Base-by-base conservation (phyloP, 192 early-diverging fungal species). In the Dissophora ornata region DNA sequence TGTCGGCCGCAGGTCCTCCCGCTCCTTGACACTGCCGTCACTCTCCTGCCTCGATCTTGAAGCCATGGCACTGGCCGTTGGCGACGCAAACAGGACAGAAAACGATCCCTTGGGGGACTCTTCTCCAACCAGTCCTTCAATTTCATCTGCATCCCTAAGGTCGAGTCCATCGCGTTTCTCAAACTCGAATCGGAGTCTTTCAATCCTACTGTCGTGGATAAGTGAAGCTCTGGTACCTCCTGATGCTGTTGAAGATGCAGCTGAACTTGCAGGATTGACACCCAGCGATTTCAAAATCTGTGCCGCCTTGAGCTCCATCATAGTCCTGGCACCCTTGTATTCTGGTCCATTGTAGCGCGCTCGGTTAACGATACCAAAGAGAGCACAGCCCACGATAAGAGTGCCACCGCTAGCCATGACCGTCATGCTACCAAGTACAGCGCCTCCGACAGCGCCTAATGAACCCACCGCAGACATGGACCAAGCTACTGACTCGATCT, bases 391-490 rank as follows among this genome's bases (percentile, higher is more conserved):
- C 1, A 84, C 25, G 1, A 71, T 81, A 5, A 82, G 18, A 0
- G 65, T 69, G 1, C 78, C 67, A 2, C 83, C 83, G 24, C 80
- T 77, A 6, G 83, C 74, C 61, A 82, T 60, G 12, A 71, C 77
- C 0, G 71, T 75, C 29, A 73, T 77, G 40, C 81, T 83, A 3
- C 81, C 84, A 16, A 80, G 11, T 0, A 67, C 79, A 30, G 79
- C 62, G 4, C 82, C 84, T 49, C 84, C 82, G 4, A 85, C 53
- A 0, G 73, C 80, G 2, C 80, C 78, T 11, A 85, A 42, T 19
- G 82, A 71, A 49, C 84, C 84, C 5, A 81, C 65, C n/a, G 84
- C 79, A 8, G 80, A 81, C 48, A 81, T 74, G 18, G 78, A 81
- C 82, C 82, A 81, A 38, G 57, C 63, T 24, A 81, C 42, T 36